Evolutionary conservation across 805 yeast genomes (phyloP).

Genomic region (Ogataea siamensis): DNA sequence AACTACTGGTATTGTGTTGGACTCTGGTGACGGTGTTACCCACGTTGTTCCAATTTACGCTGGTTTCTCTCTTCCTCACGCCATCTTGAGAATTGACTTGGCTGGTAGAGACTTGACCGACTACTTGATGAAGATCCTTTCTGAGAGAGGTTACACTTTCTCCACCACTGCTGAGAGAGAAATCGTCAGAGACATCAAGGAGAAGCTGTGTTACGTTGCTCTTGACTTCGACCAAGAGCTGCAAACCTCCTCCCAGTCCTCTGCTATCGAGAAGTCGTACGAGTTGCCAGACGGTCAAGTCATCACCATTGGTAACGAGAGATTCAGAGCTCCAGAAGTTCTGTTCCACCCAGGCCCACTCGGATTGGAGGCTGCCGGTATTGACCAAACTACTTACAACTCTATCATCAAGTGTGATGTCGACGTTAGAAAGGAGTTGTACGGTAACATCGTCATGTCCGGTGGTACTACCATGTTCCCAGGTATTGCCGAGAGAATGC

Average conservation of each 20-base stretch:
- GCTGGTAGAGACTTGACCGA: constrained; percentile 99
- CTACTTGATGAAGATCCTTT: constrained; percentile 96
- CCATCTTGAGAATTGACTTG: constrained; percentile 96
- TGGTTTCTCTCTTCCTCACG: constrained; percentile 99
- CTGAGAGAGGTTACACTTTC: constrained; percentile 99
- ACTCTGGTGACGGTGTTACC: constrained; percentile 99
- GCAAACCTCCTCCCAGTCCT: constrained; percentile 98
- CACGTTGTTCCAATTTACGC: constrained; percentile 95
- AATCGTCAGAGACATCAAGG: constrained; percentile 92
- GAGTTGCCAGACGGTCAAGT: constrained; percentile 99
- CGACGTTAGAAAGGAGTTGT: constrained; percentile 97
- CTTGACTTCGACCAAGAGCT: constrained; percentile 99
- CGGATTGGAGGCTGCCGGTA: constrained; percentile 94
- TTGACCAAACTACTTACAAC: constrained; percentile 95
- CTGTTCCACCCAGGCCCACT: constrained; percentile 96
- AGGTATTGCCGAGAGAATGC: constrained; percentile 99
- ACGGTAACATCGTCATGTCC: constrained; percentile 99
- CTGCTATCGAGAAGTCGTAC: constrained; percentile 97
- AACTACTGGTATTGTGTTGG: constrained; percentile 99
- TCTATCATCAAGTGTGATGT: constrained; percentile 98
- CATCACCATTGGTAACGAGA: constrained; percentile 98
- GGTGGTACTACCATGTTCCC: constrained; percentile 99
- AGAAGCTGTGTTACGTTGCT: constrained; percentile 98
- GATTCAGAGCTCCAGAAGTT: constrained; percentile 99
- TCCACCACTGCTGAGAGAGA: constrained; percentile 99